Conservation (phyloP, 805 yeast genomes). For the Candida ipomoeae region DNA sequence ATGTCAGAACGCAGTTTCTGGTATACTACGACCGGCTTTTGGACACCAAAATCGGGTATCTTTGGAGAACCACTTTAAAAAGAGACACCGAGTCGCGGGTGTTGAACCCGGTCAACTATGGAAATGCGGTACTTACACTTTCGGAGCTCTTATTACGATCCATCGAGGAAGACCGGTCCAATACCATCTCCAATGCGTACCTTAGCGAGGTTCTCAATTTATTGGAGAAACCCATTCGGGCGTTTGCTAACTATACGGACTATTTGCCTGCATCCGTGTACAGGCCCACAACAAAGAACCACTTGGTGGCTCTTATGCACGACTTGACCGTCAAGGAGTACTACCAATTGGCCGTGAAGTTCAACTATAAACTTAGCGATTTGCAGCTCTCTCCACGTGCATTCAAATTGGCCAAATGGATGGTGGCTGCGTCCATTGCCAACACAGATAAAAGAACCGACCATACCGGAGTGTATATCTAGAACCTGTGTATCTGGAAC, state of each 20-base stretch:
- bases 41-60: constrained; percentile 29
- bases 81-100: constrained; percentile 60
- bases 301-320: constrained; percentile 52
- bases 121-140: constrained; percentile 60
- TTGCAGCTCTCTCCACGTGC: constrained; percentile 60
- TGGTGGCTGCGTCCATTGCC: constrained; percentile 59
- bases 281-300: constrained; percentile 25
- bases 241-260: constrained; percentile 35
- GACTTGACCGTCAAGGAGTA: constrained; percentile 63
- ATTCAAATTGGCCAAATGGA: constrained; percentile 67
- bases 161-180: constrained; percentile 58
- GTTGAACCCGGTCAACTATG: constrained; percentile 54
- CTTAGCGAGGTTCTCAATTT: constrained; percentile 57
- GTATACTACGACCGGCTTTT: constrained; percentile 25
- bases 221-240: constrained; percentile 54
- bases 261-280: constrained; percentile 43
- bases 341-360: constrained; percentile 59
- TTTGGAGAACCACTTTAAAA: constrained; percentile 37
- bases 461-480: background rate
- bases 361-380: constrained; percentile 61
- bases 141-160: constrained; percentile 57
- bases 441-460: background rate
- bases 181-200: constrained; percentile 46
- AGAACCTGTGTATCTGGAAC: no score
- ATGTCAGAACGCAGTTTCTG: background rate